Evolutionary conservation across 768 basidiomycete species (phyloP).

Genomic region (Podaxis sp.): DNA sequence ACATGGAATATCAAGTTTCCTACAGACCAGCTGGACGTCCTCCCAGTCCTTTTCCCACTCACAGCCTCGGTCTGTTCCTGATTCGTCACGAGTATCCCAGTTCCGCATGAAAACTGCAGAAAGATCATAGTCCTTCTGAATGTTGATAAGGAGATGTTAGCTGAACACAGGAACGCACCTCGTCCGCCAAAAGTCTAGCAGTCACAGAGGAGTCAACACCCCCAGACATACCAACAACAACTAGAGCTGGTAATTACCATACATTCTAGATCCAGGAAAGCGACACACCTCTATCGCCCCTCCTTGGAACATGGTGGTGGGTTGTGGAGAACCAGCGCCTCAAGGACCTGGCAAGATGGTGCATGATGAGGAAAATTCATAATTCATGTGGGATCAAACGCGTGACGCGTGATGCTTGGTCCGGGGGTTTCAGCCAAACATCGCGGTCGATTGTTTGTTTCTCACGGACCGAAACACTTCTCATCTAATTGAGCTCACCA

Average conservation of each 20-base stretch:
- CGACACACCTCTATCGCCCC: constrained; percentile 31
- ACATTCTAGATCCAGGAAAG: too few relatives aligned
- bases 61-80: constrained; percentile 76
- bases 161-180: constrained; percentile 39
- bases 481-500: neutral
- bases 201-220: constrained; percentile 94
- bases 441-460: constrained; percentile 16
- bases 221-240: constrained; percentile 92
- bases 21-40: constrained; percentile 83
- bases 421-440: constrained; percentile 1
- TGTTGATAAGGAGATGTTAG: neutral
- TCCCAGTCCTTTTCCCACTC: constrained; percentile 97
- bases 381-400: neutral
- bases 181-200: constrained; percentile 69
- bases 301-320: constrained; percentile 20
- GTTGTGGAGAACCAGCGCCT: constrained; percentile 5
- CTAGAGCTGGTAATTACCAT: constrained; percentile 36
- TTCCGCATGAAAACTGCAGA: constrained; percentile 95
- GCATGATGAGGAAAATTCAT: neutral
- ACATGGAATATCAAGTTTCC: constrained; percentile 69
- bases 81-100: constrained; percentile 89
- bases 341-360: neutral
- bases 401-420: constrained; percentile 15
- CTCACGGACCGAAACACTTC: constrained; percentile 9
- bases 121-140: constrained; percentile 68